Conservation (phyloP, 495 filamentous ascomycete genomes). For the Trichoderma parareesei region DNA sequence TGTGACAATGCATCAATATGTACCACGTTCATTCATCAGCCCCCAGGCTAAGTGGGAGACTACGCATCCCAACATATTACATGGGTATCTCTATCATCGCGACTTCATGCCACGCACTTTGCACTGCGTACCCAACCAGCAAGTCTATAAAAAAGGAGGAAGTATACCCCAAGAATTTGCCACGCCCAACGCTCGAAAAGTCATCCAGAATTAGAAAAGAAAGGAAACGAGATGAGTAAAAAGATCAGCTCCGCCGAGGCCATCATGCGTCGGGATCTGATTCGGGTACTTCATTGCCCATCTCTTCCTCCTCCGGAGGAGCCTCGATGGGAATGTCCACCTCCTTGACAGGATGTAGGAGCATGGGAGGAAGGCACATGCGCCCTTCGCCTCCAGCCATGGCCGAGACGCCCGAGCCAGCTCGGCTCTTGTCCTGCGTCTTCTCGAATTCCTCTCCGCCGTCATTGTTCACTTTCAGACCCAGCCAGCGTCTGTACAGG, state of each 20-base stretch:
- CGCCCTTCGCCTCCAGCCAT: constrained; percentile 60
- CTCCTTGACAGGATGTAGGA: constrained; percentile 88
- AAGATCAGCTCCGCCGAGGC: neutral
- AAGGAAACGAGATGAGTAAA: neutral
- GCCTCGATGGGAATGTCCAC: constrained; percentile 68
- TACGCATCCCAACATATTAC: neutral
- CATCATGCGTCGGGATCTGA: constrained; percentile 29
- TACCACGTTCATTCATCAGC: constrained; percentile 4
- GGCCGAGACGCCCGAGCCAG: constrained; percentile 35
- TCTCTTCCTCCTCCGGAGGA: constrained; percentile 22
- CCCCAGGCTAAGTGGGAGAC: neutral
- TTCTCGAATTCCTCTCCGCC: constrained; percentile 79
- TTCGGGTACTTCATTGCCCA: constrained; percentile 18
- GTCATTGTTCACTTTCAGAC: constrained; percentile 73
- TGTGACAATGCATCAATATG: neutral
- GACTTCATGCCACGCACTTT: neutral
- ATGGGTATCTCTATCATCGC: constrained; percentile 7
- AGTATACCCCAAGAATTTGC: neutral
- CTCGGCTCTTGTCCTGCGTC: constrained; percentile 42
- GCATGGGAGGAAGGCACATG: constrained; percentile 89
- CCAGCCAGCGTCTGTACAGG: constrained; percentile 82
- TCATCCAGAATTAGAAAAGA: neutral
- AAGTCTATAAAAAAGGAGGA: neutral
- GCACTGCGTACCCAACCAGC: neutral
- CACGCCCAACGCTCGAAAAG: neutral